phyloP scores from a whole-genome alignment of 2,329 filamentous ascomycete genomes.

The Xylaria hypoxylon region DNA sequence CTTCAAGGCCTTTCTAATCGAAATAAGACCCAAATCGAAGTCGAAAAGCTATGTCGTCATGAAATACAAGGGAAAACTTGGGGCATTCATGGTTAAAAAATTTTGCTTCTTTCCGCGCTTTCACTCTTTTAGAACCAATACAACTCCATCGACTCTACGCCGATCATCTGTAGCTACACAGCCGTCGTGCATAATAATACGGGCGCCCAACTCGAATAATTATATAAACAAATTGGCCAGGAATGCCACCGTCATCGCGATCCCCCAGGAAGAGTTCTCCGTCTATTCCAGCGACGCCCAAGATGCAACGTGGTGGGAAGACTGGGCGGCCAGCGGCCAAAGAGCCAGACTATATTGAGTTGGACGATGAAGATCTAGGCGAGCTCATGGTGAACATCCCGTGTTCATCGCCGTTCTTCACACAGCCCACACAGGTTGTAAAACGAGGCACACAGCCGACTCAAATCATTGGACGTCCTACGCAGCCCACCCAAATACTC shows the following conservation, averaged over 20 bases:
- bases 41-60: slow-evolving; percentile 5
- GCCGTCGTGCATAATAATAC: background rate
- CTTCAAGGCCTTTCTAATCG: background rate
- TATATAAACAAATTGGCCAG: background rate
- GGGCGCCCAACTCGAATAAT: background rate
- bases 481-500: slow-evolving; percentile 64
- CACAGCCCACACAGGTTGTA: slow-evolving; percentile 58
- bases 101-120: background rate
- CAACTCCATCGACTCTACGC: background rate
- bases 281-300: slow-evolving; percentile 34
- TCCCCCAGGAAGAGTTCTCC: slow-evolving; percentile 21
- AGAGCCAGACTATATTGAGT: slow-evolving; percentile 45
- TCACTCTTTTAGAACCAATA: background rate
- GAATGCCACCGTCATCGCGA: slow-evolving; percentile 23
- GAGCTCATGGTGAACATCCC: slow-evolving; percentile 55
- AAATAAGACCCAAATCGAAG: background rate
- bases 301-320: slow-evolving; percentile 32
- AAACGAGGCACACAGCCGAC: slow-evolving; percentile 56
- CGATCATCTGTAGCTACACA: background rate
- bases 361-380: slow-evolving; percentile 58
- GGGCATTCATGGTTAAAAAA: background rate
- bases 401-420: slow-evolving; percentile 59
- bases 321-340: slow-evolving; percentile 21
- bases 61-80: background rate
- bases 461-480: slow-evolving; percentile 53